phyloP scores from a whole-genome alignment of 2,329 filamentous ascomycete species.

The Pseudogymnoascus sp. region DNA sequence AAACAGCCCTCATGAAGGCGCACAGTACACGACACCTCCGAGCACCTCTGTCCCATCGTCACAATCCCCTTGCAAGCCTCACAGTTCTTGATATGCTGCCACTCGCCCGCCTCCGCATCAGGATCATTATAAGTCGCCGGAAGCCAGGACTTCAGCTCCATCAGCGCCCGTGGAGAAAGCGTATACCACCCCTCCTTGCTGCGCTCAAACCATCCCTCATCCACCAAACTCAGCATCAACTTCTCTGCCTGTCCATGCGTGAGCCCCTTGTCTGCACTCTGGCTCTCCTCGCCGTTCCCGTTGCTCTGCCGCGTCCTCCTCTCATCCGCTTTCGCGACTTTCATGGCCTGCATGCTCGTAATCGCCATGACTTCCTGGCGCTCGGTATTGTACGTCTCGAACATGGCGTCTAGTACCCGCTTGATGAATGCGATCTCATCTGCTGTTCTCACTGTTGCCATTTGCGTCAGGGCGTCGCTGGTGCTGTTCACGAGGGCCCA shows the following conservation, averaged over 20 bases:
- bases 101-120: constrained; percentile 46
- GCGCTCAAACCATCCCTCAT: constrained; percentile 78
- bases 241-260: constrained; percentile 72
- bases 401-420: constrained; percentile 82
- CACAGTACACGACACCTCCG: constrained; percentile 57
- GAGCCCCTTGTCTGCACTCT: constrained; percentile 48
- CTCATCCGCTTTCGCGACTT: constrained; percentile 50
- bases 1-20: constrained; percentile 73
- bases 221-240: constrained; percentile 61
- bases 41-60: constrained; percentile 74
- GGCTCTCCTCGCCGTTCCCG: constrained; percentile 22
- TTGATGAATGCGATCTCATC: constrained; percentile 90
- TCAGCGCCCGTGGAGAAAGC: constrained; percentile 67
- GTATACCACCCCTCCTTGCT: constrained; percentile 66
- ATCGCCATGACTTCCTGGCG: constrained; percentile 80
- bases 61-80: constrained; percentile 84
- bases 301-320: constrained; percentile 15
- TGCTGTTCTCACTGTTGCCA: constrained; percentile 71
- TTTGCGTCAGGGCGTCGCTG: constrained; percentile 75
- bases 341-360: constrained; percentile 71
- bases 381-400: constrained; percentile 75
- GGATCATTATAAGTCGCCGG: constrained; percentile 78
- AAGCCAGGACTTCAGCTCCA: constrained; percentile 81
- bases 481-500: constrained; percentile 85
- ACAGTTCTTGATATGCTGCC: constrained; percentile 77